Percentiles rank a stretch among this genome's conserved stretches.
Evolutionary conservation across 768 basidiomycete genomes (phyloP).

Genomic region (Mycena sanguinolenta): DNA sequence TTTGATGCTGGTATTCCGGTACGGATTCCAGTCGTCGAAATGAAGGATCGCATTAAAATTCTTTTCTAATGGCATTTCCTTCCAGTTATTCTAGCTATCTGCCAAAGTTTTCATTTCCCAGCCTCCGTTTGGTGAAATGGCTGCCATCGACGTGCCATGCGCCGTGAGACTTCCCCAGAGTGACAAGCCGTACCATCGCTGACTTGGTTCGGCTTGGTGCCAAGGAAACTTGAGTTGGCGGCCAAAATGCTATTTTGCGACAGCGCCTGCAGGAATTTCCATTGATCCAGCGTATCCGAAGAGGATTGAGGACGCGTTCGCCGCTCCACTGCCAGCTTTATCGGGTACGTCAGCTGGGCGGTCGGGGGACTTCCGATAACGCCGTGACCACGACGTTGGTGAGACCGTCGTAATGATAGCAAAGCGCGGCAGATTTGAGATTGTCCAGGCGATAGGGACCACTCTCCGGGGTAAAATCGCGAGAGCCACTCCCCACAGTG

Average conservation of each 20-base stretch:
- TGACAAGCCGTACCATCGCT: slow-evolving; percentile 8
- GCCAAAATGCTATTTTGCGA: slow-evolving; percentile 7
- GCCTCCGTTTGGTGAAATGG: slow-evolving; percentile 7
- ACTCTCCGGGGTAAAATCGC: neutral
- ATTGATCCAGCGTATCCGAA: slow-evolving; percentile 8
- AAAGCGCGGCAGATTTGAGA: neutral
- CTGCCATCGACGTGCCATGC: slow-evolving; percentile 11
- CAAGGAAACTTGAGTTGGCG: slow-evolving; percentile 7
- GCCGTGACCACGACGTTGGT: neutral
- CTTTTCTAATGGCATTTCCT: slow-evolving; percentile 5
- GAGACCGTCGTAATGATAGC: neutral
- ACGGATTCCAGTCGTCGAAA: slow-evolving; percentile 10
- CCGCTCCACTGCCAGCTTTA: neutral
- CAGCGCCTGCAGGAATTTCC: slow-evolving; percentile 11
- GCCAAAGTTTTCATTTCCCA: neutral
- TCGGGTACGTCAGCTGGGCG: neutral
- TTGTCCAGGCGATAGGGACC: neutral
- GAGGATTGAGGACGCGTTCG: slow-evolving; percentile 8
- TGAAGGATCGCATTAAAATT: slow-evolving; percentile 7
- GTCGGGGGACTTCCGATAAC: neutral
- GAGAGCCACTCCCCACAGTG: neutral
- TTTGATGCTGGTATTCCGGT: slow-evolving; percentile 7
- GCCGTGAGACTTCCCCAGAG: slow-evolving; percentile 9
- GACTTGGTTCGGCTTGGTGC: slow-evolving; percentile 9
- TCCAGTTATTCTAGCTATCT: slow-evolving; percentile 10